These are phyloP conservation scores for Didymella pinodella DNA, from an alignment of 2,329 filamentous ascomycete genomes.

Conservation along the genomic window DNA sequence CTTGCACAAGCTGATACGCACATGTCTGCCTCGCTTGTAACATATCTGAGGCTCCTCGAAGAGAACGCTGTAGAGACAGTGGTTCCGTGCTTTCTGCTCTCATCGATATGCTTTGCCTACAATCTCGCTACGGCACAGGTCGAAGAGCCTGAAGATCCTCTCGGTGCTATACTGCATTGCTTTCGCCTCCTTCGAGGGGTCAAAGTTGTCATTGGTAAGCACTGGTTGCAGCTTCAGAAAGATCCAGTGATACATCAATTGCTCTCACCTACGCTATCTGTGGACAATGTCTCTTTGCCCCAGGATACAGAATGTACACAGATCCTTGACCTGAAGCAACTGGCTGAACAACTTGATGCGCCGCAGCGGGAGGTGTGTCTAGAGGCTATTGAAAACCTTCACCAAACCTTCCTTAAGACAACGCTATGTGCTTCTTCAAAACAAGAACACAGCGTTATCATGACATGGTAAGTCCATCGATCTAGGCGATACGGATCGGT, in stretches of 20 bases:
- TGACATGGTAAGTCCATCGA: conserved; percentile 13
- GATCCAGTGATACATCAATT: conserved; percentile 1
- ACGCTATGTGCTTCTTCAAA: conserved; percentile 8
- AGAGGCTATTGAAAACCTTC: conserved; percentile 36
- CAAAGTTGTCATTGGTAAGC: conserved; percentile 31
- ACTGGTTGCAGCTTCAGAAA: conserved; percentile 27
- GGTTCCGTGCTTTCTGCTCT: conserved; percentile 41
- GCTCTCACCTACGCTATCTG: neutral
- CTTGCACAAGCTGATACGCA: conserved; percentile 40
- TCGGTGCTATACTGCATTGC: conserved; percentile 39
- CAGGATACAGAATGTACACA: conserved; percentile 8
- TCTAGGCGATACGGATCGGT: neutral
- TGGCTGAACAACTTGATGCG: conserved; percentile 21
- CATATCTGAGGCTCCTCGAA: conserved; percentile 35
- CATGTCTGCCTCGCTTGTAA: conserved; percentile 36
- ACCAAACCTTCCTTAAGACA: conserved; percentile 20
- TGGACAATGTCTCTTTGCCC: neutral
- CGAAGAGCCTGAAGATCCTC: conserved; percentile 38
- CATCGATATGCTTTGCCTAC: conserved; percentile 37
- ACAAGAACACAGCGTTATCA: conserved; percentile 11
- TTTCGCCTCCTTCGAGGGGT: conserved; percentile 42
- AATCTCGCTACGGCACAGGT: conserved; percentile 40
- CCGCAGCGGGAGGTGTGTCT: conserved; percentile 32
- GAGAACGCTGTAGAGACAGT: conserved; percentile 29
- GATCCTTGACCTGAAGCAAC: conserved; percentile 10